A percentile compares a stretch with the other conserved stretches of the same genome.
Evolutionary conservation across 1,284 basidiomycete genomes (phyloP).

Genomic region (Tylopilus orsonianus): DNA sequence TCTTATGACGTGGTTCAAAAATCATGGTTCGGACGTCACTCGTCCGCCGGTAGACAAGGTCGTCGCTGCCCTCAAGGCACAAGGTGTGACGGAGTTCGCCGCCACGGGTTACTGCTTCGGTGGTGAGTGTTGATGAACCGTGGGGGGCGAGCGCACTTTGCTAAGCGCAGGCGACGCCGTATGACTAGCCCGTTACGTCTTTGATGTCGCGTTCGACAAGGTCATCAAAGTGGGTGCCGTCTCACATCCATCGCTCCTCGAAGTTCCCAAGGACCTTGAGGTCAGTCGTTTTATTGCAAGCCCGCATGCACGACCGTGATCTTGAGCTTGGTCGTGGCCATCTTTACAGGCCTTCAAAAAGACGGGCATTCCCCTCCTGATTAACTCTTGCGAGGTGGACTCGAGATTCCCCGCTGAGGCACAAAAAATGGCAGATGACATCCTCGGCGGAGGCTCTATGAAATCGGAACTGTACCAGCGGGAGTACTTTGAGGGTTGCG

Average conservation of each 20-base stretch:
- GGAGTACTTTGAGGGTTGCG: constrained; percentile 43
- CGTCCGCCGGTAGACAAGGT: constrained; percentile 58
- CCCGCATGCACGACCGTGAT: not conserved
- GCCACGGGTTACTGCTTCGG: constrained; percentile 75
- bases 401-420: constrained; percentile 32
- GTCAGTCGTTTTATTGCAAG: constrained; percentile 6
- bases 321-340: not conserved
- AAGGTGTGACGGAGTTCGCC: constrained; percentile 58
- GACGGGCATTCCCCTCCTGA: constrained; percentile 41
- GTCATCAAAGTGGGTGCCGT: constrained; percentile 53
- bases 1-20: constrained; percentile 47
- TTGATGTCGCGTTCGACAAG: constrained; percentile 67
- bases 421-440: constrained; percentile 37
- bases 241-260: constrained; percentile 69
- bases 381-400: constrained; percentile 44
- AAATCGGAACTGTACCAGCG: constrained; percentile 44
- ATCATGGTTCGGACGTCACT: constrained; percentile 47
- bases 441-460: constrained; percentile 41
- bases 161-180: not conserved
- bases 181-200: constrained; percentile 51
- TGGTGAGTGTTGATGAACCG: constrained; percentile 37
- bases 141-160: not conserved
- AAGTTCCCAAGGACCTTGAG: constrained; percentile 41
- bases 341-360: constrained; percentile 31
- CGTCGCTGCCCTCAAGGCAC: constrained; percentile 52